Evolutionary conservation across 2,329 filamentous ascomycete species (phyloP).

Genomic region (Sclerotiophoma versabilis): DNA sequence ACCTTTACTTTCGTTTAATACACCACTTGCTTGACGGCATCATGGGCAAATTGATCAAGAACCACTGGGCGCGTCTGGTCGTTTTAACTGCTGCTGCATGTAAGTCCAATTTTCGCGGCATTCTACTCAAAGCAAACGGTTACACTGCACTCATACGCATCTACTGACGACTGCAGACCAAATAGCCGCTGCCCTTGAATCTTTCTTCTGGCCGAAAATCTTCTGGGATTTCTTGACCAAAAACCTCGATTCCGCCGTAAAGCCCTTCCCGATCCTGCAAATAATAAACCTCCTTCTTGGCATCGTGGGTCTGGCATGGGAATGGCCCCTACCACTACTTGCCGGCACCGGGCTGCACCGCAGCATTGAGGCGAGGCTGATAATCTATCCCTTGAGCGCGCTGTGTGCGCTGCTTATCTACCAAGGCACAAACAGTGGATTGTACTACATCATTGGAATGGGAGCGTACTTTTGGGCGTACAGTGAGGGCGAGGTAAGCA

Average conservation of each 20-base stretch:
- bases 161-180: slow-evolving; percentile 68
- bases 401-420: slow-evolving; percentile 82
- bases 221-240: slow-evolving; percentile 97
- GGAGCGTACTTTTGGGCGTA: slow-evolving; percentile 95
- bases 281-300: slow-evolving; percentile 88
- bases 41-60: slow-evolving; percentile 99
- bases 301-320: slow-evolving; percentile 79
- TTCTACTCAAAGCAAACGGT: no score
- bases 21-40: slow-evolving; percentile 2
- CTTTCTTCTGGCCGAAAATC: slow-evolving; percentile 98
- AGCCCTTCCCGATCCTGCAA: slow-evolving; percentile 86
- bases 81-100: slow-evolving; percentile 82
- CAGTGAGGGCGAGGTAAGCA: slow-evolving; percentile 90
- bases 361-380: slow-evolving; percentile 84
- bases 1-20: slow-evolving; percentile 40
- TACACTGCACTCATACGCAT: neutral
- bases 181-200: slow-evolving; percentile 80
- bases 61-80: slow-evolving; percentile 97
- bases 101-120: slow-evolving; percentile 59
- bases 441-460: slow-evolving; percentile 90
- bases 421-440: slow-evolving; percentile 87
- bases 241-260: slow-evolving; percentile 84
- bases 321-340: slow-evolving; percentile 82
- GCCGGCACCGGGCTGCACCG: slow-evolving; percentile 82
- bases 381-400: slow-evolving; percentile 80